Evolutionary conservation across 2,329 filamentous ascomycete genomes (phyloP), one percentile per base, ranked within the genome.

Genomic region (Escovopsis weberi): DNA sequence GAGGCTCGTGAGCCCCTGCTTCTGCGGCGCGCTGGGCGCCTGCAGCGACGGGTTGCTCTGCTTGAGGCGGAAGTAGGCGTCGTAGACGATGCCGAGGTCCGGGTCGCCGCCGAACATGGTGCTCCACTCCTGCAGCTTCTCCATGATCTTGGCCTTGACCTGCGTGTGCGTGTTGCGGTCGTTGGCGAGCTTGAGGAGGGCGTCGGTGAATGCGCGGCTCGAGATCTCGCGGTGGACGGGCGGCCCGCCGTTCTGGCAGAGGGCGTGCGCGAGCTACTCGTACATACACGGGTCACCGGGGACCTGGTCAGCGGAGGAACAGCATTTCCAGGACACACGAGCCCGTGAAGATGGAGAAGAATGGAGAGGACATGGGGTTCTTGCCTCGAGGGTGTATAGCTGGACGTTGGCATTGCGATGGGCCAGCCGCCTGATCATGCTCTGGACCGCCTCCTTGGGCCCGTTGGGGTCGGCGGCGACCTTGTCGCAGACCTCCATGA

Each of bases 321-420:
- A n/a, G n/a, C n/a, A n/a, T n/a, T n/a, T n/a, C n/a, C n/a, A n/a
- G n/a, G n/a, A n/a, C n/a, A 18, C 12, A 6, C 12, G 15, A 30
- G 12, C 19, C 23, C 45, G 40, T 38, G 34, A 51, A 40, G 19
- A 23, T 32, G 28, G 40, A 18, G n/a, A n/a, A n/a, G n/a, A n/a
- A n/a, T n/a, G n/a, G n/a, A n/a, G n/a, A n/a, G n/a, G n/a, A n/a
- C n/a, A n/a, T n/a, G n/a, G n/a, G n/a, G n/a, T n/a, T n/a, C n/a
- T n/a, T n/a, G n/a, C n/a, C n/a, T 93, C 86, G 46, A 95, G 78
- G 11, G 88, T 94, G 62, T 95, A 95, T 18, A 95, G 77, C 65
- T 95, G 88, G 26, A 95, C 88, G 61, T 95, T 94, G 48, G 88
- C 88, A 62, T 95, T 95, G 52, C 88, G 81, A 62, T 95, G 87